These are phyloP conservation scores for Penicillium simplicissimum DNA, from an alignment of 495 filamentous ascomycete species.

Conservation along the genomic window DNA sequence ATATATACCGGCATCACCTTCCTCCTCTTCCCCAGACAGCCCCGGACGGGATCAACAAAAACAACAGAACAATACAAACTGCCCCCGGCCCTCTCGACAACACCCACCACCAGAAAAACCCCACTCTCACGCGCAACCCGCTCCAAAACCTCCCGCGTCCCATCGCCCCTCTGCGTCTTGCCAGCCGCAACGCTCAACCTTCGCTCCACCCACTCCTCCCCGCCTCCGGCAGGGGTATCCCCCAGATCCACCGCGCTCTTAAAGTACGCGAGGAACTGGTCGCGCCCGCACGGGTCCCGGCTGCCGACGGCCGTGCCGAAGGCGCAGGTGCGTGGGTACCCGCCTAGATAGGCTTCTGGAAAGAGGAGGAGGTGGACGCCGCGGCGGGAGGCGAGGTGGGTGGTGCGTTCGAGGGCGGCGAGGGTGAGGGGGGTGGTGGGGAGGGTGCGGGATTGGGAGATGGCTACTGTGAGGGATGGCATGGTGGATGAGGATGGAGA, in stretches of 20 bases:
- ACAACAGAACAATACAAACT: constrained; percentile 83
- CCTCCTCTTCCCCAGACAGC: constrained; percentile 79
- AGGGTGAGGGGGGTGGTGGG: constrained; percentile 66
- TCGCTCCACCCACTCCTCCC: constrained; percentile 69
- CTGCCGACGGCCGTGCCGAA: constrained; percentile 77
- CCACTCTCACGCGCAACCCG: constrained; percentile 68
- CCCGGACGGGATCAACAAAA: constrained; percentile 74
- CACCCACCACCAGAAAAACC: constrained; percentile 76
- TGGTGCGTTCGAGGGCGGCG: constrained; percentile 57
- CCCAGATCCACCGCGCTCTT: constrained; percentile 78
- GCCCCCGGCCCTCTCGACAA: constrained; percentile 78
- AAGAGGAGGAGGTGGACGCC: constrained; percentile 79
- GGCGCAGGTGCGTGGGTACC: constrained; percentile 81
- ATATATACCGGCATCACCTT: constrained; percentile 81
- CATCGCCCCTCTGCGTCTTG: constrained; percentile 69
- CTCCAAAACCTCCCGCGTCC: constrained; percentile 81
- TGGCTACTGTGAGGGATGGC: constrained; percentile 63
- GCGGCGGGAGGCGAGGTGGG: constrained; percentile 39
- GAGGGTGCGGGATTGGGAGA: constrained; percentile 61
- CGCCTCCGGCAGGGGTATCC: constrained; percentile 75
- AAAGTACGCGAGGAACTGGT: constrained; percentile 85
- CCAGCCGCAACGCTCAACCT: constrained; percentile 48
- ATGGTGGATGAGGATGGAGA: not conserved
- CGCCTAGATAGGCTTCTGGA: constrained; percentile 91
- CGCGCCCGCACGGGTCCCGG: constrained; percentile 67